A percentile compares a stretch with the other conserved stretches of the same genome.
phyloP scores from a whole-genome alignment of 2,329 filamentous ascomycete genomes.

The Fusarium irregulare region DNA sequence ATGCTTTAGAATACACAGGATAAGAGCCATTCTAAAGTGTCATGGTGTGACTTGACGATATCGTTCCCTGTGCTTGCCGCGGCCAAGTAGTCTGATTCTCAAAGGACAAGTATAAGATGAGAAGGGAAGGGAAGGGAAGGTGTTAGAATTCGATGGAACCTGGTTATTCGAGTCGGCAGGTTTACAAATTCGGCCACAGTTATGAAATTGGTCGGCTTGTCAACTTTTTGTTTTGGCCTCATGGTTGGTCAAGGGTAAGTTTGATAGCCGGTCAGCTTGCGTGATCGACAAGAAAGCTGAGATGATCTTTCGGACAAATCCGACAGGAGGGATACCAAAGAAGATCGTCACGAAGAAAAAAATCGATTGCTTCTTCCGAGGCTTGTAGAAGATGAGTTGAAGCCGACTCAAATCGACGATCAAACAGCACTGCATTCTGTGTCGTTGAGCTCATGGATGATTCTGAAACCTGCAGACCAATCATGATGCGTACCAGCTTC shows the following conservation, averaged over 20 bases:
- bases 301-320: conserved; percentile 13
- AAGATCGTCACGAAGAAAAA: neutral
- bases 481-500: conserved; percentile 5
- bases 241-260: conserved; percentile 16
- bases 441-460: conserved; percentile 3
- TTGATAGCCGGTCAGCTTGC: neutral
- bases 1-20: neutral
- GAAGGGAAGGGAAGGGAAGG: neutral
- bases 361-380: neutral
- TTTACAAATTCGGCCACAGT: neutral
- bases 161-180: neutral
- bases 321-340: neutral
- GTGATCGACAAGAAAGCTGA: conserved; percentile 6
- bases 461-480: conserved; percentile 16
- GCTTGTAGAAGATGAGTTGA: neutral
- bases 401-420: conserved; percentile 8
- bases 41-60: neutral
- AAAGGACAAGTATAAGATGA: neutral
- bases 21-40: neutral
- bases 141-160: neutral
- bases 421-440: conserved; percentile 12
- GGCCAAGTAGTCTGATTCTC: neutral
- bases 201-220: neutral
- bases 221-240: neutral
- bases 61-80: neutral